Base-by-base conservation (phyloP, 495 filamentous ascomycete genomes). In the Terfezia boudieri region DNA sequence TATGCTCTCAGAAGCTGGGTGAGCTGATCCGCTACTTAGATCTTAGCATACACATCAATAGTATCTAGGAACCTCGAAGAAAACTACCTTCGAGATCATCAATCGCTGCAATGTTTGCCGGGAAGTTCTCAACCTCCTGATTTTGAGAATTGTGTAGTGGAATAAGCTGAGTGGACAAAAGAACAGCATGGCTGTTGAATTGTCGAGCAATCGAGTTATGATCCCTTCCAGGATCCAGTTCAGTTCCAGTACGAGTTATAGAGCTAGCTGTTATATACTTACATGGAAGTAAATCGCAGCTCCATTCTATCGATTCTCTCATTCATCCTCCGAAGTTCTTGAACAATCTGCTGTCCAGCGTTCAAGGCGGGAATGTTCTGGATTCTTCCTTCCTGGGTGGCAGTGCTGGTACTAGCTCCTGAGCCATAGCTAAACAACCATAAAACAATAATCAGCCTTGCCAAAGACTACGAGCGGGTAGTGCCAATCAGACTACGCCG, bases 11-110 rank as follows among this genome's bases (percentile, higher is more conserved):
- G 41, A 14, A 46, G 41, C 41, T 46, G 14, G 41, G 2, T 46
- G 41, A 46, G 17, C 41, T 46, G 14, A 14, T 46, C 49, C 55
- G 35, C 62, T 66, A 71, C 70, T 70, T 67, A 76, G 69, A 72
- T 66, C 67, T 69, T 71, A 56, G 64, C 7, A 2, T 20, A 20
- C 20, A 20, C 20, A 20, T 20, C 20, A 20, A 20, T 20, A 20
- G 20, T 20, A 32, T 32, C 4, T 32, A n/a, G 26, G 41, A 46
- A 46, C 41, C 0, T 46, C 17, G n/a, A n/a, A n/a, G 41, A 46
- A 46, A 46, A 1, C 41, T 14, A 46, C 41, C 41, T 46, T 4
- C 41, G 2, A 46, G 41, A 46, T 1, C 41, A 46, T 46, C 4
- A 46, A 46, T 46, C 41, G 38, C 53, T 52, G 53, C 49, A 17